phyloP scores from a whole-genome alignment of 2,329 filamentous ascomycete genomes.

The Emergomyces pasteurianus region DNA sequence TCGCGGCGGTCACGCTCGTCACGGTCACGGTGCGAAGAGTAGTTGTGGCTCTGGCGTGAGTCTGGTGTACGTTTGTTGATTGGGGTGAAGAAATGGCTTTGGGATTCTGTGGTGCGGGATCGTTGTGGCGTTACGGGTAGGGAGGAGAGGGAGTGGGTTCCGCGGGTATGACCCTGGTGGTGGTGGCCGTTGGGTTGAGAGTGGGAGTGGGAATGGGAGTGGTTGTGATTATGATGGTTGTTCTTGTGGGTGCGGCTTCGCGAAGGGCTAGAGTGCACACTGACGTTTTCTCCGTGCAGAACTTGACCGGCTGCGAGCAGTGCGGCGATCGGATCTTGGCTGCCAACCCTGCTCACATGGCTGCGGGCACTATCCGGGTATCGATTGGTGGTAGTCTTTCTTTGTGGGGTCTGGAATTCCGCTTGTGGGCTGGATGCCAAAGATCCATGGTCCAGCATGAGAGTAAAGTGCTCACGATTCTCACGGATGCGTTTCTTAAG shows the following conservation, averaged over 20 bases:
- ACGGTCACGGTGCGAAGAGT: constrained; percentile 18
- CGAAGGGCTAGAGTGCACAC: constrained; percentile 59
- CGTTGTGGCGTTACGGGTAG: constrained; percentile 63
- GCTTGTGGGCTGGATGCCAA: constrained; percentile 47
- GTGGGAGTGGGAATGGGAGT: not conserved
- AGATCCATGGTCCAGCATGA: constrained; percentile 63
- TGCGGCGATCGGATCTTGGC: constrained; percentile 59
- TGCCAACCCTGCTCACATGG: constrained; percentile 37
- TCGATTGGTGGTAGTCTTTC: constrained; percentile 27
- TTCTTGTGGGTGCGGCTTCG: constrained; percentile 37
- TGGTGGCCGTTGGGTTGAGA: constrained; percentile 20
- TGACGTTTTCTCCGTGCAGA: constrained; percentile 63
- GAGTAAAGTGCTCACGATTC: constrained; percentile 76
- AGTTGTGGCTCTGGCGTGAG: constrained; percentile 38
- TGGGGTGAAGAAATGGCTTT: constrained; percentile 48
- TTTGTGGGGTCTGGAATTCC: constrained; percentile 36
- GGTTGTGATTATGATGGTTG: not conserved
- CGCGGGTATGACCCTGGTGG: constrained; percentile 54
- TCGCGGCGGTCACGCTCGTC: constrained; percentile 49
- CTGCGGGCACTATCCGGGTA: constrained; percentile 29
- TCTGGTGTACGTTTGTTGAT: constrained; percentile 48
- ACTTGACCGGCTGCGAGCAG: constrained; percentile 64
- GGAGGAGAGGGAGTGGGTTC: constrained; percentile 73
- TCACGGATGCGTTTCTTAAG: constrained; percentile 76
- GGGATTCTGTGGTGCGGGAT: constrained; percentile 38